Percentiles rank a stretch among this genome's conserved stretches.
phyloP scores from a whole-genome alignment of 345 rosid species.

The Populus alba region DNA sequence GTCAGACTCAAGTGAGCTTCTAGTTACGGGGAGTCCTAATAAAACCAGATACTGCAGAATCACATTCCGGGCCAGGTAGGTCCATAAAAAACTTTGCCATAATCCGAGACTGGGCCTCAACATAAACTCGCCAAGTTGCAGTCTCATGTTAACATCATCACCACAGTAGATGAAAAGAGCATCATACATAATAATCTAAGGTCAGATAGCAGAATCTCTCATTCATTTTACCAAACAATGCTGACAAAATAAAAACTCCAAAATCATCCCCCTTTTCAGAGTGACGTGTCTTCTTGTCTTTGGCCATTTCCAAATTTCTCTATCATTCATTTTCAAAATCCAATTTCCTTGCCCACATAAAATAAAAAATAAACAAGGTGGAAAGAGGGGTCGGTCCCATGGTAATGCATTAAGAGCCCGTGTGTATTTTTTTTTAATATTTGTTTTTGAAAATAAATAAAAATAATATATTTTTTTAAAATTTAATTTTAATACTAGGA shows the following conservation, averaged over 20 bases:
- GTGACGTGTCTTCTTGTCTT: neutral
- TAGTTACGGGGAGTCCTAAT: too few relatives aligned
- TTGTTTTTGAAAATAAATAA: too few relatives aligned
- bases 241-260: neutral
- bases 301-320: neutral
- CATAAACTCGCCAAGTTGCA: neutral
- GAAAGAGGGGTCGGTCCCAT: neutral
- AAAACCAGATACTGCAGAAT: neutral
- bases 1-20: too few relatives aligned
- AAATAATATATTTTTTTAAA: too few relatives aligned
- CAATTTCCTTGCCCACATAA: neutral
- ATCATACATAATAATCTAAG: neutral
- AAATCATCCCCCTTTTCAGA: neutral
- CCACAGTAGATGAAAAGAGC: neutral
- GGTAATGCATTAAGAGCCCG: slow-evolving; percentile 11
- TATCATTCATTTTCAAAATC: neutral
- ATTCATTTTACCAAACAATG: neutral
- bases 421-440: too few relatives aligned
- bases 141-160: neutral
- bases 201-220: neutral
- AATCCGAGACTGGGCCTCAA: neutral
- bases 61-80: neutral
- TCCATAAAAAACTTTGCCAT: neutral
- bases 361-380: neutral
- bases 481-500: too few relatives aligned